A percentile compares a stretch with the other conserved stretches of the same genome.
Evolutionary conservation across 441 rosid genomes (phyloP).

Genomic region (Aleurites moluccanus): DNA sequence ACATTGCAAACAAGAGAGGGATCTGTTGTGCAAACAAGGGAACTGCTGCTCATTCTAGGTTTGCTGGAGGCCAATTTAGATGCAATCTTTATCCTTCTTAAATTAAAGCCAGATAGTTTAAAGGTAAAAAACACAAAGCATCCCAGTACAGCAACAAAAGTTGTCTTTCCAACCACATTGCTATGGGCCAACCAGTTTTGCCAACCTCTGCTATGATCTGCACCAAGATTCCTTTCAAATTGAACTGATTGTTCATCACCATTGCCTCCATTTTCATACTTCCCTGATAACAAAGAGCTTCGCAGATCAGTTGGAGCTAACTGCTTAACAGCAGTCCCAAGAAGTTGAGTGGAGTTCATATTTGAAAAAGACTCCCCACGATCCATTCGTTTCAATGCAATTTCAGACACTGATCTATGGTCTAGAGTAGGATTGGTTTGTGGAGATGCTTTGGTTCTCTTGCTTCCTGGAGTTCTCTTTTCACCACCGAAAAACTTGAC

Average conservation of each 20-base stretch:
- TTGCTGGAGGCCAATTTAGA: constrained; percentile 38
- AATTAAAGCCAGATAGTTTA: constrained; percentile 44
- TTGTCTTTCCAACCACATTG: constrained; percentile 44
- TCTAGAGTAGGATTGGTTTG: constrained; percentile 35
- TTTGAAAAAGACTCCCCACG: constrained; percentile 40
- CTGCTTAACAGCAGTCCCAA: constrained; percentile 75
- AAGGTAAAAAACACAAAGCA: constrained; percentile 50
- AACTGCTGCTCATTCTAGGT: constrained; percentile 37
- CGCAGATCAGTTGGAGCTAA: constrained; percentile 59
- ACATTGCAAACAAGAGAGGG: constrained; percentile 37
- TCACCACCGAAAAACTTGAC: constrained; percentile 59
- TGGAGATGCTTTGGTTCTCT: constrained; percentile 42
- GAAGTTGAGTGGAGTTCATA: constrained; percentile 53
- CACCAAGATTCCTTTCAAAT: constrained; percentile 59
- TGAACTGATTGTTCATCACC: constrained; percentile 53
- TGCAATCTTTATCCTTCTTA: constrained; percentile 35
- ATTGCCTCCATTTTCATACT: constrained; percentile 45
- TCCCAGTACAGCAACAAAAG: constrained; percentile 54
- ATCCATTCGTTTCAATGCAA: constrained; percentile 45
- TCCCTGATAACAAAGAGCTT: constrained; percentile 43
- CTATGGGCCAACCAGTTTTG: constrained; percentile 45
- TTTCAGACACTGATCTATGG: constrained; percentile 55
- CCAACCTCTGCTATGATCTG: constrained; percentile 46
- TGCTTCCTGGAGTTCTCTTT: constrained; percentile 47
- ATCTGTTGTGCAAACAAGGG: constrained; percentile 35